Evolutionary conservation across 2,329 filamentous ascomycete genomes (phyloP).

Genomic region (Spiromastix sp.): DNA sequence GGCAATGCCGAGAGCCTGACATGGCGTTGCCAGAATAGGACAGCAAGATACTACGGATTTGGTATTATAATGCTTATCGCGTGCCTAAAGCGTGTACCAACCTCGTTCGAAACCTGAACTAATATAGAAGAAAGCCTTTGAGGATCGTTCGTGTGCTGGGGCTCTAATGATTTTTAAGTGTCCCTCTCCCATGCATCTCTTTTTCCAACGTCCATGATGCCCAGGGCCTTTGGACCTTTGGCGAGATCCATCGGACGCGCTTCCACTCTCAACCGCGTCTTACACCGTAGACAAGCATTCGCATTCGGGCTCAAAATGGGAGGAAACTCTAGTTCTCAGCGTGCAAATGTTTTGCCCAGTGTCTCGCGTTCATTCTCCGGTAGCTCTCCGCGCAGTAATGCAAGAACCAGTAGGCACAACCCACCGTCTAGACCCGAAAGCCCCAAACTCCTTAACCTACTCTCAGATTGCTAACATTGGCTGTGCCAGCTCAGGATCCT

Average conservation of each 20-base stretch:
- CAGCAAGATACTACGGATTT: no score
- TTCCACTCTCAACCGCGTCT: conserved; percentile 1
- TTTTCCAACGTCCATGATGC: background rate
- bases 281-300: background rate
- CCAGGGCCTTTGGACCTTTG: background rate
- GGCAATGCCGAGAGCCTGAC: no score
- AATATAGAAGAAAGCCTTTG: no score
- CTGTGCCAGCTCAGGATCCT: conserved; percentile 3
- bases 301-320: background rate
- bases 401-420: background rate
- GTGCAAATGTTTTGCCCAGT: background rate
- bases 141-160: no score
- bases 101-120: no score
- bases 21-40: no score
- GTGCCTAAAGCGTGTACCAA: no score
- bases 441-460: background rate
- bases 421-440: conserved; percentile 1
- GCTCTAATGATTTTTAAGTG: background rate
- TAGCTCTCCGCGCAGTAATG: conserved; percentile 1
- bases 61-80: no score
- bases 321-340: background rate
- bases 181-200: background rate
- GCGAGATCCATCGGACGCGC: conserved; percentile 1
- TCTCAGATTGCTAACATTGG: background rate
- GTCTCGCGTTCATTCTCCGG: conserved; percentile 1